Evolutionary conservation across 352 stramenopile genomes (phyloP).

Genomic region (Halophytophthora batemanensis): DNA sequence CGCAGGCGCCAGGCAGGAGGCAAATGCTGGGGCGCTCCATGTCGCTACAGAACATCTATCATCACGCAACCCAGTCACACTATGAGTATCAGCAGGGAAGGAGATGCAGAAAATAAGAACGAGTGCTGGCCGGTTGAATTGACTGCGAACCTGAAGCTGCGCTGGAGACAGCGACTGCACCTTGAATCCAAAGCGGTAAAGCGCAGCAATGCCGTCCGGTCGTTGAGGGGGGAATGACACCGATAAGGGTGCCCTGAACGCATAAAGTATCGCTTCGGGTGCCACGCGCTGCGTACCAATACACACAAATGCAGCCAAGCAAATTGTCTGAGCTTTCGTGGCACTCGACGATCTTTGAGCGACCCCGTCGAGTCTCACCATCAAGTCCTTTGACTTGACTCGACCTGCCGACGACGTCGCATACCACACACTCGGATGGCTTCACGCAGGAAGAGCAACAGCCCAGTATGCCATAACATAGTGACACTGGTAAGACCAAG

Average conservation of each 20-base stretch:
- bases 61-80: background rate
- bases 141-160: slow-evolving; percentile 32
- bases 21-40: slow-evolving; percentile 32
- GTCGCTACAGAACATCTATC: slow-evolving; percentile 31
- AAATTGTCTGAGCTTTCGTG: background rate
- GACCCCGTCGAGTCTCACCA: slow-evolving; percentile 15
- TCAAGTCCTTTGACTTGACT: slow-evolving; percentile 36
- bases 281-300: slow-evolving; percentile 35
- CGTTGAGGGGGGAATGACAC: background rate
- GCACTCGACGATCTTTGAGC: too few relatives aligned
- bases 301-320: slow-evolving; percentile 1
- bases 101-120: background rate
- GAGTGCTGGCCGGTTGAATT: background rate
- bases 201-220: slow-evolving; percentile 16
- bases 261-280: slow-evolving; percentile 34
- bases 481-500: slow-evolving; percentile 4
- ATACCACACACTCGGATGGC: slow-evolving; percentile 62
- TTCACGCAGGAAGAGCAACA: slow-evolving; percentile 10
- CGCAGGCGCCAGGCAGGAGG: slow-evolving; percentile 1
- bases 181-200: slow-evolving; percentile 35
- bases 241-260: slow-evolving; percentile 14
- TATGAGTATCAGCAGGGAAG: background rate
- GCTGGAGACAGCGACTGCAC: slow-evolving; percentile 17
- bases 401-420: slow-evolving; percentile 39
- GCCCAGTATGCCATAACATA: background rate